Percentiles rank a stretch among this genome's conserved stretches.
These are phyloP conservation scores for Phtheirospermum japonicum DNA, from an alignment of 257 asterid species.

Conservation along the genomic window DNA sequence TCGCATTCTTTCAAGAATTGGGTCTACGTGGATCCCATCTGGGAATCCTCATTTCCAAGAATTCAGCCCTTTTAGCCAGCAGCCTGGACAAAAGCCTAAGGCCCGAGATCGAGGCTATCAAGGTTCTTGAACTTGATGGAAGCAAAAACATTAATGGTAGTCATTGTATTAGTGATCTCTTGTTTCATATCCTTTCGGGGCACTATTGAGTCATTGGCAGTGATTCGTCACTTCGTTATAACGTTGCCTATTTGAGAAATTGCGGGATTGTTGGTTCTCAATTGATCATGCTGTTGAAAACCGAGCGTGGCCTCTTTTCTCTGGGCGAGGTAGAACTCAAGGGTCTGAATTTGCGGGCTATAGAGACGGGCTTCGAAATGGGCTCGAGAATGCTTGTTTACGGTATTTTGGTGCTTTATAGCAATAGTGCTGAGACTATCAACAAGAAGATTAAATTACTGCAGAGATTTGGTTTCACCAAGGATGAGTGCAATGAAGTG, in stretches of 20 bases:
- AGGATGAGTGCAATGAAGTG: slow-evolving; percentile 5
- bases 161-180: not conserved
- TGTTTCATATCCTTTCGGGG: slow-evolving; percentile 21
- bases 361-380: slow-evolving; percentile 20
- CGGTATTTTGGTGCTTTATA: slow-evolving; percentile 4
- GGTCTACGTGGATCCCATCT: slow-evolving; percentile 32
- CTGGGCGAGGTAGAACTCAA: slow-evolving; percentile 14
- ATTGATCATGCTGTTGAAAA: slow-evolving; percentile 17
- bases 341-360: slow-evolving; percentile 13
- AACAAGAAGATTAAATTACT: slow-evolving; percentile 13
- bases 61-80: slow-evolving; percentile 14
- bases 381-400: slow-evolving; percentile 27
- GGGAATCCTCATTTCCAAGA: slow-evolving; percentile 1
- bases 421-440: slow-evolving; percentile 18
- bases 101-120: slow-evolving; percentile 33
- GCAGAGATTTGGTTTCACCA: slow-evolving; percentile 21
- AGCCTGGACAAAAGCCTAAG: slow-evolving; percentile 32
- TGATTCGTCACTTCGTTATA: not conserved
- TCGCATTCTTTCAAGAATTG: slow-evolving; percentile 27
- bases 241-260: slow-evolving; percentile 9
- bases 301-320: slow-evolving; percentile 9
- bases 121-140: slow-evolving; percentile 24
- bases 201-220: not conserved
- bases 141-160: not conserved
- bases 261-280: slow-evolving; percentile 28